Evolutionary conservation across 257 asterid genomes (phyloP).

Genomic region (Perilla frutescens): DNA sequence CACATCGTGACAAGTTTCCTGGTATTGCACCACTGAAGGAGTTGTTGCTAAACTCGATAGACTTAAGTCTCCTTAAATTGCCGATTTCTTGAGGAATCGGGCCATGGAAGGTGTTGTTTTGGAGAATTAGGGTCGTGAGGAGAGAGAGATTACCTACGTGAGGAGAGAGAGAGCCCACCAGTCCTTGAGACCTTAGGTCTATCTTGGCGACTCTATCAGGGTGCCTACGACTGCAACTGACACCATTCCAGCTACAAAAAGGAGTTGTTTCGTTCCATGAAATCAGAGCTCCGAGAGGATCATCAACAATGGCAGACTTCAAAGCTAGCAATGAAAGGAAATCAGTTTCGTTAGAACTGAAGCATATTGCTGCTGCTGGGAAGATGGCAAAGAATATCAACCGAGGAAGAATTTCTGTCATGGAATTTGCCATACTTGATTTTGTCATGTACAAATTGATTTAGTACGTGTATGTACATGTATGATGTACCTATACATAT

Average conservation of each 20-base stretch:
- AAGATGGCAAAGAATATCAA: neutral
- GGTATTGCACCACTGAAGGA: neutral
- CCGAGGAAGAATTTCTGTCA: too few relatives aligned
- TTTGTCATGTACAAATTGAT: too few relatives aligned
- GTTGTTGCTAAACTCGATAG: neutral
- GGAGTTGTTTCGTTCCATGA: slow-evolving; percentile 18
- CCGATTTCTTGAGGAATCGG: neutral
- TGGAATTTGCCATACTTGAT: too few relatives aligned
- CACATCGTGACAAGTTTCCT: neutral
- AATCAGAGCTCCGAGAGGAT: neutral
- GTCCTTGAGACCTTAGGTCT: slow-evolving; percentile 8
- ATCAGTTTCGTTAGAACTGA: slow-evolving; percentile 2
- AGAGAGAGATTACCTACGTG: slow-evolving; percentile 17
- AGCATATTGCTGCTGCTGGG: slow-evolving; percentile 2
- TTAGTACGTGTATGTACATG: too few relatives aligned
- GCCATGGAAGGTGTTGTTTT: slow-evolving; percentile 12
- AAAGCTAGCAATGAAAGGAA: slow-evolving; percentile 5
- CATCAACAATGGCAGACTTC: neutral
- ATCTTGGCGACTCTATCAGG: neutral
- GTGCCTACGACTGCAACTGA: slow-evolving; percentile 10
- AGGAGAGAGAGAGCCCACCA: slow-evolving; percentile 9
- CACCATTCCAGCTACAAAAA: slow-evolving; percentile 19
- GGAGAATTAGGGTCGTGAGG: neutral
- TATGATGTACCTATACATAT: too few relatives aligned
- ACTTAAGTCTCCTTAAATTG: neutral